Percentiles rank a stretch among this genome's conserved stretches.
phyloP scores from a whole-genome alignment of 2,329 filamentous ascomycete species.

The Epichloe sp. region DNA sequence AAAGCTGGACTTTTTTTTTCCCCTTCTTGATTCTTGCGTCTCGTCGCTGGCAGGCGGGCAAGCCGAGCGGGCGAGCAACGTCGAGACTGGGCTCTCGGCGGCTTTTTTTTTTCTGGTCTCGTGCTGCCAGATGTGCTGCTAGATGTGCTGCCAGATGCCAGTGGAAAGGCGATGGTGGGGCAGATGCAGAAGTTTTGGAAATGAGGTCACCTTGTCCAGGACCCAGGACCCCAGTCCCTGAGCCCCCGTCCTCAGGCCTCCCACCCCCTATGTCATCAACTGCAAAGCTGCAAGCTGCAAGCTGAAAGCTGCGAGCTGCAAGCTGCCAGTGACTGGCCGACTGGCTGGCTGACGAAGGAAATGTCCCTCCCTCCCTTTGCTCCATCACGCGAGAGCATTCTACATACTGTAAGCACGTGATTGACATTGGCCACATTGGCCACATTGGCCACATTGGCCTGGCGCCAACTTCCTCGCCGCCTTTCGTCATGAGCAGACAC shows the following conservation, averaged over 20 bases:
- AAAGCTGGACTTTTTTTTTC: no score
- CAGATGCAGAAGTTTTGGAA: neutral
- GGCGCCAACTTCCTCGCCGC: neutral
- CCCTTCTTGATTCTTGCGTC: neutral
- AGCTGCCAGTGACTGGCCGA: no score
- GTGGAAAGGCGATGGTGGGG: neutral
- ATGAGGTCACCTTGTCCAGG: constrained; percentile 2
- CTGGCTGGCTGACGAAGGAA: no score
- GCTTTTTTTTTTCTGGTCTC: neutral
- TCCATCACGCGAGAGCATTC: no score
- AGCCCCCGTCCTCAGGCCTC: no score
- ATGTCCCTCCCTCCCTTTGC: no score
- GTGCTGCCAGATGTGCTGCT: neutral
- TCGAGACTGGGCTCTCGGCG: neutral
- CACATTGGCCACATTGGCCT: no score
- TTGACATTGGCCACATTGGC: no score
- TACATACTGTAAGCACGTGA: no score
- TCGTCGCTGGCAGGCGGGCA: neutral
- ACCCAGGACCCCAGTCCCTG: neutral
- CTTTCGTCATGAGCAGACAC: neutral
- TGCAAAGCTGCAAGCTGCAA: no score
- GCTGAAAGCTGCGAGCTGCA: no score
- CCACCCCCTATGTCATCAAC: no score
- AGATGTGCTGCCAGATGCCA: neutral
- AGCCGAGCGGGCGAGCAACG: neutral